Evolutionary conservation across 305 asterid species (phyloP).

Genomic region (Fraxinus albicans): DNA sequence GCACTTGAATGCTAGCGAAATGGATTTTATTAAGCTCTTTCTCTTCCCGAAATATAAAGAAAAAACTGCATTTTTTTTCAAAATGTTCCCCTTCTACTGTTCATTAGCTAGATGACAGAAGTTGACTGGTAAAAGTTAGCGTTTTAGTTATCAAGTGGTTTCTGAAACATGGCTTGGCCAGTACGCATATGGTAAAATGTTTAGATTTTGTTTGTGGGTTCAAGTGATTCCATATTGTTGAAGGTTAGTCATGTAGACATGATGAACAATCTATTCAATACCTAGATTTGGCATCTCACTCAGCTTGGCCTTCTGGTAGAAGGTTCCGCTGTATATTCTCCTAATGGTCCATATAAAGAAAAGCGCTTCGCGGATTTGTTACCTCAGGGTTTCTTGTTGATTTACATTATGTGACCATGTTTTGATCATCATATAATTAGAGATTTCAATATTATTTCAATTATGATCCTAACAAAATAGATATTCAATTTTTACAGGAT

Average conservation of each 20-base stretch:
- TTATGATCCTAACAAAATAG: slow-evolving; percentile 19
- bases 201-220: neutral
- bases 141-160: neutral
- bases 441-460: neutral
- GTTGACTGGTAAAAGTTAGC: neutral
- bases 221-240: neutral
- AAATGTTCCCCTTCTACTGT: neutral
- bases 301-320: neutral
- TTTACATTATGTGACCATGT: neutral
- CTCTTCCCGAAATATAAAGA: neutral
- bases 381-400: neutral
- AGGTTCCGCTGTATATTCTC: neutral
- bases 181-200: neutral
- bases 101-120: neutral
- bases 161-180: neutral
- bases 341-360: neutral
- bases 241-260: neutral
- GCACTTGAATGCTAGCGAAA: neutral
- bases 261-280: neutral
- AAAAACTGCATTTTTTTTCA: neutral
- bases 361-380: neutral
- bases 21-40: neutral
- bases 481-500: slow-evolving; percentile 54
- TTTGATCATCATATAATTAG: neutral
- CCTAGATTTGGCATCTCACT: neutral